phyloP scores from a whole-genome alignment of 306 rosid species.

The Erythrophleum fordii region DNA sequence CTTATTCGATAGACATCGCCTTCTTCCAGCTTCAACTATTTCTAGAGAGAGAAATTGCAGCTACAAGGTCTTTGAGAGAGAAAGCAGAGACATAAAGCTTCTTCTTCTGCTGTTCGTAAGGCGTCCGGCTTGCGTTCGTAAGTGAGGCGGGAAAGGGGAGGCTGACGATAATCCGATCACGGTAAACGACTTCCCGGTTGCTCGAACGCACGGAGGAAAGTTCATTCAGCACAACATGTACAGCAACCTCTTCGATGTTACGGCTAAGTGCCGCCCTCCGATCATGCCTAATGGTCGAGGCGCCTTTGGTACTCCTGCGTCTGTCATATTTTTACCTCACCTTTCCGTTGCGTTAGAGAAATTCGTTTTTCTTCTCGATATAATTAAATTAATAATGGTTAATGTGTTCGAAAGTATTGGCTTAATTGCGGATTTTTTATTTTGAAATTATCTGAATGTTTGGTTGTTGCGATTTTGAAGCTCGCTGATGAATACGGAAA shows the following conservation, averaged over 20 bases:
- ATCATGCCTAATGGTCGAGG: slow-evolving; percentile 96
- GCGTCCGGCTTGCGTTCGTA: too few relatives aligned
- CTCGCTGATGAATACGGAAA: slow-evolving; percentile 83
- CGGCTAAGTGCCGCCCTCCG: slow-evolving; percentile 85
- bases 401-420: too few relatives aligned
- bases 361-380: background rate
- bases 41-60: slow-evolving; percentile 39
- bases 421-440: background rate
- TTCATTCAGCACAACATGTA: slow-evolving; percentile 79
- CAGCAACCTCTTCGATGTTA: slow-evolving; percentile 84
- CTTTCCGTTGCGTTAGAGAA: background rate
- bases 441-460: slow-evolving; percentile 19
- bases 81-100: background rate
- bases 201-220: slow-evolving; percentile 74
- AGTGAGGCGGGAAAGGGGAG: slow-evolving; percentile 36
- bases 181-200: slow-evolving; percentile 66
- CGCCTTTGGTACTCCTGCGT: slow-evolving; percentile 71
- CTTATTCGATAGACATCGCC: background rate
- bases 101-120: background rate
- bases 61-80: background rate
- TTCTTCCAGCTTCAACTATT: slow-evolving; percentile 17
- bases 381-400: too few relatives aligned
- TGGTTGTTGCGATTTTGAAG: slow-evolving; percentile 46
- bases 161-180: slow-evolving; percentile 51
- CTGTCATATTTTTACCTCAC: background rate